Base-by-base conservation (phyloP, 108 stramenopile species). In the Discostella stelligeroides region DNA sequence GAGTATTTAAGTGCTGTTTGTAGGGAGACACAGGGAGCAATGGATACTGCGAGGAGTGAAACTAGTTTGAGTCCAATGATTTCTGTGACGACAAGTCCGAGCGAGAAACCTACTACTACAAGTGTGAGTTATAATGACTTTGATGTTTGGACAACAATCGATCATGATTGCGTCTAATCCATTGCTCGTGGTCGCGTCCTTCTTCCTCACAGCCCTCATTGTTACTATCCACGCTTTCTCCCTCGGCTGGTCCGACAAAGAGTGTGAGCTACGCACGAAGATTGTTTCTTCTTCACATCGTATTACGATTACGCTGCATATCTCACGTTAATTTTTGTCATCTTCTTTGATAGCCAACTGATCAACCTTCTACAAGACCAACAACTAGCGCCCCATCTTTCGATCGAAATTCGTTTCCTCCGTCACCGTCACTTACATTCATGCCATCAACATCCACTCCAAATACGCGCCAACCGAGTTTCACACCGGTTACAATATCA, bases 41-140 rank as follows among this genome's bases (percentile, higher is more conserved):
- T 79, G 15, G 70, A 79, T 48, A 71, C 43, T 79, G 77, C 65
- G 17, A 54, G 60, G 48, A 37, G 39, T 39, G 63, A 70, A 55
- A 37, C 28, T 21, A 59, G 43, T 6, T 4, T 13, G 15, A 59
- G 46, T 46, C 68, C 66, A 6, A 51, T n/a, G 50, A 18, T 39
- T 21, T 24, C 11, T 25, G 57, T 24, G 45, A 45, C 68, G 47
- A 28, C 0, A 38, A 37, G 59, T 47, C 58, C 68, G 21, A 68
- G 1, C 1, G 21, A 18, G 57, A 18, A 21, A 37, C 14, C 54
- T 13, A 18, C n/a, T n/a, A n/a, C 37, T 20, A 15, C 9, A 30
- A 55, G 54, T 15, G 54, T 55, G 7, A 55, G 54, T 55, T 55
- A 11, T 15, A 6, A 23, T 7, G 20, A n/a, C 7, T 9, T 43